Evolutionary conservation across 768 basidiomycete species (phyloP), one percentile per base, ranked within the genome.

Genomic region (Pholiota microspora): DNA sequence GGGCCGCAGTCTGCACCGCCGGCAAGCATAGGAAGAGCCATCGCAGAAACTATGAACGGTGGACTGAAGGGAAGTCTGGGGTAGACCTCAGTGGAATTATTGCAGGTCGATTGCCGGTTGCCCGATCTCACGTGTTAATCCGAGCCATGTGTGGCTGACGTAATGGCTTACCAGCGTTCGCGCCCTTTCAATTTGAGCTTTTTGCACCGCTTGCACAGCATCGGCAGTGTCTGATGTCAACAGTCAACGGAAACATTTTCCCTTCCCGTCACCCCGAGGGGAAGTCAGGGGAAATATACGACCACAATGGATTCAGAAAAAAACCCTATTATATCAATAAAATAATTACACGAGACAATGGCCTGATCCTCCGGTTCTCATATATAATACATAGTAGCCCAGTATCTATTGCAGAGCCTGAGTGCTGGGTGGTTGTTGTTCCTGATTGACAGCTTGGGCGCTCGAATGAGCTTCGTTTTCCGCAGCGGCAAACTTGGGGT

Each of bases 1-100:
- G 94, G 92, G 0, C 94, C 94, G 60, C 93, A 96, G 40, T 93
- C 91, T 1, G 89, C 77, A 36, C 84, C 85, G 44, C 80, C 83
- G 18, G 86, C 79, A 16, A 95, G 85, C 78, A 90, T 80, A 46
- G 91, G 86, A 25, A 94, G 76, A 5, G 91, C 85, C 92, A 94
- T 92, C 24, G 35, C 28, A 55, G 45, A 16, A 25, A 29, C 15
- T 42, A 46, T 36, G 42, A 53, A 10, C 31, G 47, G 29, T 54
- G 44, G 49, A 52, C 34, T 45, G 58, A 44, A 42, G 21, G 21
- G 23, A 44, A 29, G 51, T 58, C 54, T 47, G 60, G 50, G 57
- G 57, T 56, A 55, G 42, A 51, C 47, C 18, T 29, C 27, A 23
- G 49, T 36, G 25, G 35, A 29, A 36, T 16, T 45, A 36, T 46